phyloP scores from a whole-genome alignment of 2,329 filamentous ascomycete species.

The Emergomyces pasteurianus region DNA sequence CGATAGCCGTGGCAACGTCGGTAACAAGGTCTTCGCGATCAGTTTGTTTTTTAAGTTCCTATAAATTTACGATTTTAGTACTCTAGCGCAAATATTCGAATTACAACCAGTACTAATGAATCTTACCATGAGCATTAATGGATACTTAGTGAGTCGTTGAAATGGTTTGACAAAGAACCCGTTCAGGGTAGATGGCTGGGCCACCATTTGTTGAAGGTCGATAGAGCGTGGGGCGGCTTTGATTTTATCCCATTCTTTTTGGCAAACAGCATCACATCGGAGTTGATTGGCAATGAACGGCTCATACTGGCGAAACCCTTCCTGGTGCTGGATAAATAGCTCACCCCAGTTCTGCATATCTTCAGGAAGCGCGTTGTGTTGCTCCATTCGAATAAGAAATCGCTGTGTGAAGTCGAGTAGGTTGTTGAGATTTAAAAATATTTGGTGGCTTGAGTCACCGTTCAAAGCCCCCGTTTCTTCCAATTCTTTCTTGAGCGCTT shows the following conservation, averaged over 20 bases:
- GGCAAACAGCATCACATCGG: slow-evolving; percentile 74
- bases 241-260: slow-evolving; percentile 79
- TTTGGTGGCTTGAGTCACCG: slow-evolving; percentile 82
- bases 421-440: slow-evolving; percentile 91
- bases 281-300: slow-evolving; percentile 96
- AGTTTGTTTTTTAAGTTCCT: slow-evolving; percentile 80
- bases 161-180: slow-evolving; percentile 94
- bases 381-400: slow-evolving; percentile 91
- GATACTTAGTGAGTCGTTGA: slow-evolving; percentile 90
- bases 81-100: background rate
- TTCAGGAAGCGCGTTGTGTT: slow-evolving; percentile 73
- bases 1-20: slow-evolving; percentile 66
- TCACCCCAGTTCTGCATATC: slow-evolving; percentile 82
- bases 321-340: slow-evolving; percentile 75
- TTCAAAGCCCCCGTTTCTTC: slow-evolving; percentile 80
- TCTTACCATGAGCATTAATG: slow-evolving; percentile 68
- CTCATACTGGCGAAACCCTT: slow-evolving; percentile 84
- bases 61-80: slow-evolving; percentile 3
- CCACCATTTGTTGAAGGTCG: slow-evolving; percentile 60
- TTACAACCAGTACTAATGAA: background rate
- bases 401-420: slow-evolving; percentile 91
- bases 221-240: slow-evolving; percentile 54
- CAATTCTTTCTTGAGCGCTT: slow-evolving; percentile 79
- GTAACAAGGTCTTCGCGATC: slow-evolving; percentile 56
- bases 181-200: slow-evolving; percentile 75